Conservation (phyloP, 2,329 filamentous ascomycete species). For the Phaeomoniella chlamydospora region DNA sequence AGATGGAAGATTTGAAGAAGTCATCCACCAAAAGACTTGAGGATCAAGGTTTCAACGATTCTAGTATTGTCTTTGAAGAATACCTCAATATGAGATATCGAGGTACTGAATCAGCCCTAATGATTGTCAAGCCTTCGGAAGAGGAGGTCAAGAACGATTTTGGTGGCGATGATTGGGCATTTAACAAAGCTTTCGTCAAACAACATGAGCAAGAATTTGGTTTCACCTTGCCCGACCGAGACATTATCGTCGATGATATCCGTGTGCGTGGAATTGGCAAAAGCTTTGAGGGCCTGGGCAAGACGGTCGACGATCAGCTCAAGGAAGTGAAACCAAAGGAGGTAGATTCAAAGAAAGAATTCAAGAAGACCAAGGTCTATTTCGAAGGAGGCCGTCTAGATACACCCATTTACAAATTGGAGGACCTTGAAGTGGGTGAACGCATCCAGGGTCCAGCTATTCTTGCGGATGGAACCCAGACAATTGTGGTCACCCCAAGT, state of each 20-base stretch:
- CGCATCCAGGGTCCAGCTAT: constrained; percentile 68
- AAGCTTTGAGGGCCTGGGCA: constrained; percentile 64
- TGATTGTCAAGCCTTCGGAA: constrained; percentile 62
- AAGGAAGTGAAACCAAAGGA: constrained; percentile 50
- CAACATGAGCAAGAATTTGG: constrained; percentile 90
- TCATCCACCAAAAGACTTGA: constrained; percentile 53
- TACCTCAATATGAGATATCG: constrained; percentile 91
- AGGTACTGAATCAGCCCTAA: constrained; percentile 79
- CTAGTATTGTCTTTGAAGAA: constrained; percentile 70
- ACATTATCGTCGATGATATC: constrained; percentile 84
- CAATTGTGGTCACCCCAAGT: constrained; percentile 73
- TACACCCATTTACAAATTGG: constrained; percentile 72
- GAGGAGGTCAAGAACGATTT: constrained; percentile 47
- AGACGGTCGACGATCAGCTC: constrained; percentile 74
- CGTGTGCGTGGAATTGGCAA: constrained; percentile 79
- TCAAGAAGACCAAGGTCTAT: constrained; percentile 58
- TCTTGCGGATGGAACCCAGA: constrained; percentile 62
- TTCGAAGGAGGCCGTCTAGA: constrained; percentile 68
- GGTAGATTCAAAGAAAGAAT: constrained; percentile 45
- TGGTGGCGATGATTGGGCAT: constrained; percentile 60
- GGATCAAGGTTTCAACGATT: constrained; percentile 65
- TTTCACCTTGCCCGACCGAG: constrained; percentile 70
- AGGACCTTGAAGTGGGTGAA: constrained; percentile 58
- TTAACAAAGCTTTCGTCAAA: constrained; percentile 68
- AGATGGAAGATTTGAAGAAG: constrained; percentile 67